Percentiles rank a stretch among this genome's conserved stretches.
These are phyloP conservation scores for Ogataea siamensis DNA, from an alignment of 805 yeast genomes.

Conservation along the genomic window DNA sequence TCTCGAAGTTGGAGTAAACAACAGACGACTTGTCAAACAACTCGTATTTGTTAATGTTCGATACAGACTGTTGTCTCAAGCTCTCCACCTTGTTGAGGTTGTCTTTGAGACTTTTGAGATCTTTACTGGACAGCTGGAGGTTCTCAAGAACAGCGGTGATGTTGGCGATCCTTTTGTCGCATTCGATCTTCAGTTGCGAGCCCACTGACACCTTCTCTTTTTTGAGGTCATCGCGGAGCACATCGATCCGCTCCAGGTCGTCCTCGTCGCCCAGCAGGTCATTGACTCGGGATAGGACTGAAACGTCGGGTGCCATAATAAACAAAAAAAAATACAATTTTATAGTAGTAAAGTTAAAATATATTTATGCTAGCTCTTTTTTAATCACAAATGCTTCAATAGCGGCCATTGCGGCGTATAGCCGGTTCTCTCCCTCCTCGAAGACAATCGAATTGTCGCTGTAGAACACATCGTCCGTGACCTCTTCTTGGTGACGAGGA, in stretches of 20 bases:
- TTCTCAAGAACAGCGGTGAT: slow-evolving; percentile 25
- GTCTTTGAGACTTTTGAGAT: slow-evolving; percentile 50
- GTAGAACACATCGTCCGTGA: slow-evolving; percentile 89
- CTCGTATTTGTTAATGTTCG: slow-evolving; percentile 64
- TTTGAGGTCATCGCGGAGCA: slow-evolving; percentile 51
- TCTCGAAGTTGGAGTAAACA: slow-evolving; percentile 68
- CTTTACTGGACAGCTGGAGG: slow-evolving; percentile 36
- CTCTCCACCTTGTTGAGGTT: slow-evolving; percentile 31
- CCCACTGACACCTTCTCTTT: slow-evolving; percentile 78
- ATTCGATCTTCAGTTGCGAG: slow-evolving; percentile 64
- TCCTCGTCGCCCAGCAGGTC: slow-evolving; percentile 30
- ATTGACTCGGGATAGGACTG: slow-evolving; percentile 23
- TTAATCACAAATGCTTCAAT: slow-evolving; percentile 86
- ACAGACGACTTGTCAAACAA: slow-evolving; percentile 64
- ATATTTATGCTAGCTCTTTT: slow-evolving; percentile 48
- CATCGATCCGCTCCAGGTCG: slow-evolving; percentile 54
- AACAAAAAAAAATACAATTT: slow-evolving; percentile 1
- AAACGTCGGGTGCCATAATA: slow-evolving; percentile 17
- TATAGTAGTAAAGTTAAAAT: background rate
- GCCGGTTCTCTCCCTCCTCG: slow-evolving; percentile 92
- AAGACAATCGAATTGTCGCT: slow-evolving; percentile 81
- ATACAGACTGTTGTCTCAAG: slow-evolving; percentile 45
- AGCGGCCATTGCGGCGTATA: slow-evolving; percentile 94
- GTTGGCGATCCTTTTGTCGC: slow-evolving; percentile 46
- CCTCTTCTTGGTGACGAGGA: slow-evolving; percentile 95